Conservation (phyloP, 495 filamentous ascomycete species). For the Parmelia sp. region DNA sequence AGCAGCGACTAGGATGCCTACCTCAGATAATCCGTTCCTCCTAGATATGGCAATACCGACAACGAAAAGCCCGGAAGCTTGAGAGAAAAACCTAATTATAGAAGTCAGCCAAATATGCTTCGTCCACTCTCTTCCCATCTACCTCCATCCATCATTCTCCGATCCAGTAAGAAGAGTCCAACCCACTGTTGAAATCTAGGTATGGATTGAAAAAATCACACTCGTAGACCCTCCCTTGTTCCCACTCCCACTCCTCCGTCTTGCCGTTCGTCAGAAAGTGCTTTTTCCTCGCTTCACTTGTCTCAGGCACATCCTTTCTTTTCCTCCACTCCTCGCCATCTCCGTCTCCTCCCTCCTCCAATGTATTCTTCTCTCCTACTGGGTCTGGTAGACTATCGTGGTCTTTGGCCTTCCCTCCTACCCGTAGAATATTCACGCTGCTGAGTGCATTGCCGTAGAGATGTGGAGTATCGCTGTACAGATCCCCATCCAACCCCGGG, state of each 20-base stretch:
- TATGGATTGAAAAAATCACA: conserved; percentile 92
- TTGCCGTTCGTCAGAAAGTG: conserved; percentile 52
- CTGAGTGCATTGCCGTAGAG: conserved; percentile 72
- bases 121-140: not conserved
- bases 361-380: conserved; percentile 38
- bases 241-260: conserved; percentile 49
- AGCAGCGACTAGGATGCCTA: conserved; percentile 17
- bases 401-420: conserved; percentile 51
- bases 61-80: conserved; percentile 72
- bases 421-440: conserved; percentile 63
- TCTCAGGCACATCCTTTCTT: conserved; percentile 45
- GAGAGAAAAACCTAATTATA: conserved; percentile 60
- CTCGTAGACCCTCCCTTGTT: conserved; percentile 55
- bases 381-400: conserved; percentile 16
- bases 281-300: conserved; percentile 52
- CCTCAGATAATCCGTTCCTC: conserved; percentile 56
- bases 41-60: conserved; percentile 72
- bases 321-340: conserved; percentile 46
- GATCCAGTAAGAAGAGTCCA: conserved; percentile 4
- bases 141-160: not conserved
- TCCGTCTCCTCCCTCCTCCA: conserved; percentile 66
- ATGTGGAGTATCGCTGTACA: conserved; percentile 77
- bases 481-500: conserved; percentile 79
- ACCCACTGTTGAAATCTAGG: conserved; percentile 67
- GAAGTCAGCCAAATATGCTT: not conserved